Conservation (phyloP, 495 filamentous ascomycete species). For the Xeromyces bisporus region DNA sequence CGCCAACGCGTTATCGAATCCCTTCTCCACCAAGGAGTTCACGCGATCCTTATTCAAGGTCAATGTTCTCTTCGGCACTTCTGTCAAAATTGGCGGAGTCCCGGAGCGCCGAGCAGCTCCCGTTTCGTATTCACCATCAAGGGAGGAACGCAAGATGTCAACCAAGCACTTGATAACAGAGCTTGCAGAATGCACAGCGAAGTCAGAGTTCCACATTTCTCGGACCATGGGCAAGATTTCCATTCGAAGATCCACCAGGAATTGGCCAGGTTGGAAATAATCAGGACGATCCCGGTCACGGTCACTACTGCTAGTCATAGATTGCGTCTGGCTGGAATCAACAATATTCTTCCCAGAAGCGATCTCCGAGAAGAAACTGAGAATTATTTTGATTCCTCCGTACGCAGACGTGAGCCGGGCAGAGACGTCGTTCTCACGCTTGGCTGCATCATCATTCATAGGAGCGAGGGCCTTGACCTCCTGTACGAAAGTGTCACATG, state of each 20-base stretch:
- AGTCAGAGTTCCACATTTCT: slow-evolving; percentile 60
- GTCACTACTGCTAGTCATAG: slow-evolving; percentile 39
- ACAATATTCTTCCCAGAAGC: slow-evolving; percentile 58
- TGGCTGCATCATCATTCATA: slow-evolving; percentile 14
- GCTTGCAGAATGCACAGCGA: slow-evolving; percentile 56
- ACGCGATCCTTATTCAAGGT: slow-evolving; percentile 32
- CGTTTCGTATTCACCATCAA: slow-evolving; percentile 58
- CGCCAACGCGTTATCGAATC: slow-evolving; percentile 40
- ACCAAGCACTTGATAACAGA: slow-evolving; percentile 63
- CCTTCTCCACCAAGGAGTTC: slow-evolving; percentile 25
- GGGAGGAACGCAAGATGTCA: slow-evolving; percentile 64
- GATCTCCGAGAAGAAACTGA: slow-evolving; percentile 62
- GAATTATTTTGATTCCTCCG: slow-evolving; percentile 66
- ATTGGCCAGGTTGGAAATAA: slow-evolving; percentile 54
- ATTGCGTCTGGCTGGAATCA: slow-evolving; percentile 51
- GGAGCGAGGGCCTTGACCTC: slow-evolving; percentile 40
- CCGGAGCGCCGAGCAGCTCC: slow-evolving; percentile 45
- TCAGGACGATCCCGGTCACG: slow-evolving; percentile 43
- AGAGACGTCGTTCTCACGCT: slow-evolving; percentile 29
- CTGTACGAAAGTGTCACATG: slow-evolving; percentile 55
- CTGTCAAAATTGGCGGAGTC: slow-evolving; percentile 23
- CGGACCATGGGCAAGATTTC: slow-evolving; percentile 63
- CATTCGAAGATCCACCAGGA: slow-evolving; percentile 75
- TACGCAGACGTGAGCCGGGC: slow-evolving; percentile 37
- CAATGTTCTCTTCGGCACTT: slow-evolving; percentile 22